Evolutionary conservation across 805 yeast genomes (phyloP).

Genomic region (Pachysolen tannophilus): DNA sequence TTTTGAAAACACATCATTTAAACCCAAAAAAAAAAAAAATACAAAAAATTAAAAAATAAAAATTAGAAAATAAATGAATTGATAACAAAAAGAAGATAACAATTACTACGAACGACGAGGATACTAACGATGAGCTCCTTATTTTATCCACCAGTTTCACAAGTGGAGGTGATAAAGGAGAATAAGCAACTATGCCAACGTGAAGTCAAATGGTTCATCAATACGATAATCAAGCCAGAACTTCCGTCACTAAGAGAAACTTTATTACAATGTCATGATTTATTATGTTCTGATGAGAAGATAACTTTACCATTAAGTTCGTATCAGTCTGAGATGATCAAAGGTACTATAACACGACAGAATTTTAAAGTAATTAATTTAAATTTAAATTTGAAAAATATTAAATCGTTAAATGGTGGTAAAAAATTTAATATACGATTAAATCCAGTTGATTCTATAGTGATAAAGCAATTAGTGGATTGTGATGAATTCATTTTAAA

Average conservation of each 20-base stretch:
- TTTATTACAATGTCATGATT: slow-evolving; percentile 29
- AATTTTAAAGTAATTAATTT: slow-evolving; percentile 46
- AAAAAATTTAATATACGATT: slow-evolving; percentile 28
- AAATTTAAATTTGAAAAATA: slow-evolving; percentile 27
- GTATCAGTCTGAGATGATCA: slow-evolving; percentile 44
- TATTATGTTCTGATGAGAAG: slow-evolving; percentile 28
- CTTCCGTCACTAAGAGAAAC: slow-evolving; percentile 38
- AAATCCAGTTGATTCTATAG: slow-evolving; percentile 28
- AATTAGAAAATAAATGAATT: no score
- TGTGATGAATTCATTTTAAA: slow-evolving; percentile 28
- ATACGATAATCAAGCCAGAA: slow-evolving; percentile 38
- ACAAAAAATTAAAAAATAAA: no score
- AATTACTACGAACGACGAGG: no score
- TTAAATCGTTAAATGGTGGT: slow-evolving; percentile 32
- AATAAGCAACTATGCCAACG: slow-evolving; percentile 4
- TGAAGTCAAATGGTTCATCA: slow-evolving; percentile 40
- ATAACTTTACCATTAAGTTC: slow-evolving; percentile 53
- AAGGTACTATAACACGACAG: slow-evolving; percentile 52
- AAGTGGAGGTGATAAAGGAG: not conserved
- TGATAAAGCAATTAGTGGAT: slow-evolving; percentile 32
- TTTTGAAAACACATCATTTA: no score
- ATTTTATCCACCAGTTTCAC: slow-evolving; percentile 4
- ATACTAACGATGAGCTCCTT: slow-evolving; percentile 4
- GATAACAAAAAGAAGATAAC: no score
- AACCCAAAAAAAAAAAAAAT: no score